These are phyloP conservation scores for Cucumis sativus DNA, from an alignment of 306 rosid genomes.

Conservation along the genomic window Cucumber_9930_V3 NC_026656.2:1234501-1235000, in stretches of 20 bases:
- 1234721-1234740: constrained; percentile 1
- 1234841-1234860: too few species aligned
- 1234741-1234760: not conserved
- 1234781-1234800: not conserved
- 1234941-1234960: too few species aligned
- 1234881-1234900: too few species aligned
- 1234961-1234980: too few species aligned
- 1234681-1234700: not conserved
- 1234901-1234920: too few species aligned
- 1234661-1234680: not conserved
- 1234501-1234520: too few species aligned
- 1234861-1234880: too few species aligned
- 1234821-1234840: too few species aligned
- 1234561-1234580: not conserved
- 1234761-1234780: not conserved
- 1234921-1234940: too few species aligned
- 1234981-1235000: too few species aligned
- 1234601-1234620: not conserved
- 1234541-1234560: not conserved
- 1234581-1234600: not conserved
- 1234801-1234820: too few species aligned
- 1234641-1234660: not conserved
- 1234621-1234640: not conserved
- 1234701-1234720: not conserved
- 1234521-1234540: too few species aligned